Base-by-base conservation (phyloP, 2,329 filamentous ascomycete genomes). In the Hyphodiscus sp. region DNA sequence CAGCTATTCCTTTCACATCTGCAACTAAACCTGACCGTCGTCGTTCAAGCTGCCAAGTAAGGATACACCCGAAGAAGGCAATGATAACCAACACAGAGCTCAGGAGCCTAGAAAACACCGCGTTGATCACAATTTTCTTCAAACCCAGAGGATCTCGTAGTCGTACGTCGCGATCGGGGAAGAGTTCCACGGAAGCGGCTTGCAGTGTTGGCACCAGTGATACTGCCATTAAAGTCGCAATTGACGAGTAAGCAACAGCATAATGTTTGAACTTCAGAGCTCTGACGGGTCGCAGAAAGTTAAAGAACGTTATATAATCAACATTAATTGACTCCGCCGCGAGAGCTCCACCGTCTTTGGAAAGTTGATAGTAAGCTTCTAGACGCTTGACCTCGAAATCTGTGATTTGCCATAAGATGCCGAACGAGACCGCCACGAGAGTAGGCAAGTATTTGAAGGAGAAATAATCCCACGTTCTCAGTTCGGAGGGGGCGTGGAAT, bases 1-100 rank as follows among this genome's bases (percentile, higher is more conserved):
- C 86, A 1, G 86, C 85, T 49, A 90, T 87, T 6, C 86, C 86
- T 60, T 82, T 83, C 7, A 87, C 85, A 64, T 89, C 83, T 6
- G 80, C 80, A 2, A 82, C 68, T 16, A 90, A 73, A 0, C 86
- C 86, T 2, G 83, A 86, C 41, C 79, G 81, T 20, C 86, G 75
- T 16, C 74, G 74, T 52, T 80, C 78, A 44, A 89, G 76, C 55
- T 83, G 76, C 59, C 77, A 81, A 44, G 87, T 75, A 3, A 89
- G 72, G 2, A 78, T 66, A 30, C 74, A 73, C 0, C 82, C 83
- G 41, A 81, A 73, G 1, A 78, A 60, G 2, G 84, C 82, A 44
- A 86, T 81, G 20, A 85, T 58, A 5, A 76, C 57, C 1, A 89
- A 70, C 0, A 77, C 76, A 0, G 67, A 71, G 0, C 81, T 84